Conservation (phyloP, 164 flowering plant genomes). For the Chimonanthus praecox region DNA sequence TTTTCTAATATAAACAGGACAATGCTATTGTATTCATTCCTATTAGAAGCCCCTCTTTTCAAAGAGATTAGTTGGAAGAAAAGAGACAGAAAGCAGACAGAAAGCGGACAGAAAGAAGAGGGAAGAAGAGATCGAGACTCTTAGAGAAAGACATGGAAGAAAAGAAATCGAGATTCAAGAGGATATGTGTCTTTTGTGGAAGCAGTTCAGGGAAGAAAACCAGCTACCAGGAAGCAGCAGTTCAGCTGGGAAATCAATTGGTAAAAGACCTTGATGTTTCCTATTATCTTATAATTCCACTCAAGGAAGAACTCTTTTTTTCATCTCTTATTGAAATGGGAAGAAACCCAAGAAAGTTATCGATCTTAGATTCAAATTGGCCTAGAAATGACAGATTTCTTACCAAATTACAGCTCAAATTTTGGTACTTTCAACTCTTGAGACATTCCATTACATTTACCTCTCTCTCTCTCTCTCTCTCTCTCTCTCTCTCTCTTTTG, state of each 20-base stretch:
- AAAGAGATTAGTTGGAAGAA: not conserved
- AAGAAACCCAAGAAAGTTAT: not conserved
- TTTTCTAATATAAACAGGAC: not conserved
- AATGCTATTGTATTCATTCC: not conserved
- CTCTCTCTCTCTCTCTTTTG: not conserved
- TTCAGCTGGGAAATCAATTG: constrained; percentile 45
- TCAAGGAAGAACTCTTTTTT: not conserved
- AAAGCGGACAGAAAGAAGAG: not conserved
- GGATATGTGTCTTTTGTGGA: constrained; percentile 88
- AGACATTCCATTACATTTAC: no score
- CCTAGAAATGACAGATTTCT: not conserved
- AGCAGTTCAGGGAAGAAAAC: constrained; percentile 80
- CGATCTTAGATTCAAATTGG: not conserved
- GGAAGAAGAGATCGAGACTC: constrained; percentile 1
- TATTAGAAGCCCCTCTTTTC: not conserved
- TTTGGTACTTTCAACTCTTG: not conserved
- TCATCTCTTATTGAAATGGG: not conserved
- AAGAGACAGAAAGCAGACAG: not conserved
- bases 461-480: not conserved
- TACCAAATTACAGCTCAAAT: not conserved
- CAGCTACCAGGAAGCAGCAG: constrained; percentile 15
- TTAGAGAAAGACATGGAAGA: constrained; percentile 27
- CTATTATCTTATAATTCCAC: not conserved
- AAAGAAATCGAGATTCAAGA: constrained; percentile 51
- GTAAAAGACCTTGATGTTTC: constrained; percentile 25